Evolutionary conservation across 768 basidiomycete species (phyloP), one percentile per base, ranked within the genome.

Genomic region (Xerocomus spinulosus): DNA sequence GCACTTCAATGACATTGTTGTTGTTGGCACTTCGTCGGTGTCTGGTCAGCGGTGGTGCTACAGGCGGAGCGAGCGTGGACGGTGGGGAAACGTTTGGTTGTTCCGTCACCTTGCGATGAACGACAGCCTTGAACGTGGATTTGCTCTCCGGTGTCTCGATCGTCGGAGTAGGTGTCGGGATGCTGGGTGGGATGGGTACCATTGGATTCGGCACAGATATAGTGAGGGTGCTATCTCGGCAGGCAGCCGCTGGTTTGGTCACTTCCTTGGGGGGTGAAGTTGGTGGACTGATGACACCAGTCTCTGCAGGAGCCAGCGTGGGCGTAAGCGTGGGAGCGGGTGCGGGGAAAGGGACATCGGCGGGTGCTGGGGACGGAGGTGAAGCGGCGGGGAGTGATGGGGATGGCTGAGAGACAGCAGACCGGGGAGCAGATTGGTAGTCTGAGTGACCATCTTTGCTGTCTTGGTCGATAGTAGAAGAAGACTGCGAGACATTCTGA

Each of bases 61-160:
- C 56, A 10, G 56, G 42, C 9, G 55, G 48, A 8, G 50, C 51
- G 26, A 60, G 63, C 48, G 0, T 38, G 38, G 45, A 44, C 5
- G 50, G 23, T 20, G 46, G 26, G 1, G 70, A 46, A 9, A 59
- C 17, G 24, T 57, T 46, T 17, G 60, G 38, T 2, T 49, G 39
- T 43, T 80, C 79, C 4, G 71, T 68, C 23, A 78, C 70, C 56
- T 77, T 82, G 50, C 72, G 64, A 53, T 82, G 82, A 33, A 83
- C 81, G 14, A 82, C 76, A 21, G 81, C 79, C 40, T 67, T 72
- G 64, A 83, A 83, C 4, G 70, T 67, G 10, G 53, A 20, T 36
- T 52, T 68, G 25, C 34, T 46, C 35, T 50, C 33, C 17, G 18
- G 53, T 12, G 42, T 3, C 15, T 48, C 48, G 21, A 32, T 23